Percentiles rank a stretch among this genome's conserved stretches.
Conservation (phyloP, 192 early-diverging fungal genomes). For the Gaertneriomyces sp. region DNA sequence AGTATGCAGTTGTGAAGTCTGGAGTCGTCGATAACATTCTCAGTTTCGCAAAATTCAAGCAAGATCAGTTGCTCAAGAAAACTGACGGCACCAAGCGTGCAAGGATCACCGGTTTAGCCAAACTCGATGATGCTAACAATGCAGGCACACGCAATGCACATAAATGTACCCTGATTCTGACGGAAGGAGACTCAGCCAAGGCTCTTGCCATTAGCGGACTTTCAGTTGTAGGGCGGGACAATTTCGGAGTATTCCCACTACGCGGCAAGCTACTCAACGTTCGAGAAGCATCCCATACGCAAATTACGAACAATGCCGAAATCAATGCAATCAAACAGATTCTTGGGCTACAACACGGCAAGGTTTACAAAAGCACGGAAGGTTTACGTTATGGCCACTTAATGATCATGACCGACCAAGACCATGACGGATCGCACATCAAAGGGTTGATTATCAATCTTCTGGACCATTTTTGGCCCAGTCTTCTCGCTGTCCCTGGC, state of each 20-base stretch:
- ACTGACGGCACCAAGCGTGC: slow-evolving; percentile 72
- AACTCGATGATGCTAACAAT: slow-evolving; percentile 92
- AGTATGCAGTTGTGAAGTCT: slow-evolving; percentile 66
- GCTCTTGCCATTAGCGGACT: slow-evolving; percentile 82
- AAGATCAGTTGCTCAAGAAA: slow-evolving; percentile 77
- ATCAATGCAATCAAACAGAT: slow-evolving; percentile 88
- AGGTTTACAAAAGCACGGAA: slow-evolving; percentile 66
- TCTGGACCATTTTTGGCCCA: slow-evolving; percentile 90
- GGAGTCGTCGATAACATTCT: slow-evolving; percentile 82
- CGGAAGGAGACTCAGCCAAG: slow-evolving; percentile 97
- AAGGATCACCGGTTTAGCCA: slow-evolving; percentile 74
- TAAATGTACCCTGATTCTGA: slow-evolving; percentile 92
- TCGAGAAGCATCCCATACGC: slow-evolving; percentile 70
- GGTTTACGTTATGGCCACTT: slow-evolving; percentile 89
- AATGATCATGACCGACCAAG: slow-evolving; percentile 98
- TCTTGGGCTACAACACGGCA: slow-evolving; percentile 85
- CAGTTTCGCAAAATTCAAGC: slow-evolving; percentile 64
- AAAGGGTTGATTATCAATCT: slow-evolving; percentile 97
- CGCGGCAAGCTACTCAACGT: slow-evolving; percentile 97
- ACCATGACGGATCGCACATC: slow-evolving; percentile 91
- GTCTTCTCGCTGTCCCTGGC: slow-evolving; percentile 80
- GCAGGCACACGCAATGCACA: slow-evolving; percentile 71
- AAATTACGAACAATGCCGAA: slow-evolving; percentile 79
- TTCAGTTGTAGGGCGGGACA: slow-evolving; percentile 81
- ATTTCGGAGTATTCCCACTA: slow-evolving; percentile 92